phyloP scores from a whole-genome alignment of 2,329 filamentous ascomycete species.

The Beauveria scarabaeidicola region DNA sequence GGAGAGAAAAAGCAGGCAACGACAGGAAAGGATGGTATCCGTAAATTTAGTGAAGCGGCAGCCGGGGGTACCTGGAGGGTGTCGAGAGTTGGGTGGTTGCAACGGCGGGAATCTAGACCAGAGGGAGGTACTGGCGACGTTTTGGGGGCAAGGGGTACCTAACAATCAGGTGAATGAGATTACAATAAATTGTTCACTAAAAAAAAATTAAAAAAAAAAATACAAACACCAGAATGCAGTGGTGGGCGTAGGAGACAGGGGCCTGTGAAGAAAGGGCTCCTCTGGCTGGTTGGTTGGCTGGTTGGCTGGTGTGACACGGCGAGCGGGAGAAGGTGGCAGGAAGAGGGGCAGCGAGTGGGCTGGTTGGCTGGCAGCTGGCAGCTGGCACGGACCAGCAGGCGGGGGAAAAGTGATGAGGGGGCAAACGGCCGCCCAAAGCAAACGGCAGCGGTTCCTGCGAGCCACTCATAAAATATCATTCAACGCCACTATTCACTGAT shows the following conservation, averaged over 20 bases:
- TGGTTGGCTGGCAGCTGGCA: not conserved
- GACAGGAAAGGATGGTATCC: not conserved
- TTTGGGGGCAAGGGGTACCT: not conserved
- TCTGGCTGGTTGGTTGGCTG: not conserved
- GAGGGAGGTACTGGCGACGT: not conserved
- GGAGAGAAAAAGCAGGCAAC: not conserved
- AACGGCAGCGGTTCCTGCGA: constrained; percentile 1
- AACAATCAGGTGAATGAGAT: too few species aligned
- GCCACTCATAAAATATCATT: not conserved
- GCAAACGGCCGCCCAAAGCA: not conserved
- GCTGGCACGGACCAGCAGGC: constrained; percentile 6
- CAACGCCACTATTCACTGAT: too few species aligned
- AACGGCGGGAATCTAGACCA: not conserved
- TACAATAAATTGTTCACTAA: not conserved
- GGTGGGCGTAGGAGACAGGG: not conserved
- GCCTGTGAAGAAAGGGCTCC: not conserved
- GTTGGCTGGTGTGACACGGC: not conserved
- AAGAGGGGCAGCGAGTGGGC: not conserved
- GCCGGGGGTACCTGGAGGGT: not conserved
- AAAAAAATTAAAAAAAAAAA: not conserved
- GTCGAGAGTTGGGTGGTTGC: not conserved
- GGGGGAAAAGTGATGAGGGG: not conserved
- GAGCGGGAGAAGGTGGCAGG: not conserved
- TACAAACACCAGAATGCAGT: not conserved
- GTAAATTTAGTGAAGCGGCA: not conserved